Evolutionary conservation across 352 stramenopile genomes (phyloP).

Genomic region (Phytopythium chamaehyphon): DNA sequence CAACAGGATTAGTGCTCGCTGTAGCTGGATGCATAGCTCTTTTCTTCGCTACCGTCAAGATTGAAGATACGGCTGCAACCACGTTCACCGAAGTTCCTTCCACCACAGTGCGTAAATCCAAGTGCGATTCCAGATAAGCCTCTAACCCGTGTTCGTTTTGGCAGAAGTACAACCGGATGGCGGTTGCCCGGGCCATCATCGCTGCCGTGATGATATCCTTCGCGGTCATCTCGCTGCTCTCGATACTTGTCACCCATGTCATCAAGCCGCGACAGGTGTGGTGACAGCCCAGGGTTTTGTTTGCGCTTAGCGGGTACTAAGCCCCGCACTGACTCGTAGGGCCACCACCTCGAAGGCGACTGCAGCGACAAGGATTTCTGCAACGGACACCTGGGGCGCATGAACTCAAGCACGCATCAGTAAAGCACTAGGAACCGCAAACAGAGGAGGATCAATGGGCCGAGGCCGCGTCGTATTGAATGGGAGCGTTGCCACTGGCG

Average conservation of each 20-base stretch:
- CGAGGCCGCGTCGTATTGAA: no score
- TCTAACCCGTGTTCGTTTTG: not conserved
- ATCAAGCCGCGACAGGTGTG: conserved; percentile 27
- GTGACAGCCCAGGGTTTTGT: not conserved
- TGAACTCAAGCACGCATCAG: no score
- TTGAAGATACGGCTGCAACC: conserved; percentile 10
- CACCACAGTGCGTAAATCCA: not conserved
- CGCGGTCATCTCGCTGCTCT: conserved; percentile 28
- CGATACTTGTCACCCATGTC: conserved; percentile 28
- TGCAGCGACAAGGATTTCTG: not conserved
- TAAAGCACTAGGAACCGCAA: no score
- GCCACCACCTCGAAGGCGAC: not conserved
- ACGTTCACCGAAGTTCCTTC: conserved; percentile 4
- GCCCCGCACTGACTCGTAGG: no score
- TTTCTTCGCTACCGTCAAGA: conserved; percentile 36
- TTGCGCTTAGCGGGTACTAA: no score
- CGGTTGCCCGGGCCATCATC: conserved; percentile 26
- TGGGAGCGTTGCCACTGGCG: no score
- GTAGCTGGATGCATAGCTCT: conserved; percentile 20
- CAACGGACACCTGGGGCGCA: not conserved
- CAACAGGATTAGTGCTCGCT: conserved; percentile 17
- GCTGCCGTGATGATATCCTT: conserved; percentile 35
- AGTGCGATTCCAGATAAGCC: conserved; percentile 1
- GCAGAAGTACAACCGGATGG: conserved; percentile 33
- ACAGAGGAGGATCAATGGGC: no score